Evolutionary conservation across 129 eudicot genomes (phyloP), one percentile per base, ranked within the genome.

Genomic region (Escallonia rubra): DNA sequence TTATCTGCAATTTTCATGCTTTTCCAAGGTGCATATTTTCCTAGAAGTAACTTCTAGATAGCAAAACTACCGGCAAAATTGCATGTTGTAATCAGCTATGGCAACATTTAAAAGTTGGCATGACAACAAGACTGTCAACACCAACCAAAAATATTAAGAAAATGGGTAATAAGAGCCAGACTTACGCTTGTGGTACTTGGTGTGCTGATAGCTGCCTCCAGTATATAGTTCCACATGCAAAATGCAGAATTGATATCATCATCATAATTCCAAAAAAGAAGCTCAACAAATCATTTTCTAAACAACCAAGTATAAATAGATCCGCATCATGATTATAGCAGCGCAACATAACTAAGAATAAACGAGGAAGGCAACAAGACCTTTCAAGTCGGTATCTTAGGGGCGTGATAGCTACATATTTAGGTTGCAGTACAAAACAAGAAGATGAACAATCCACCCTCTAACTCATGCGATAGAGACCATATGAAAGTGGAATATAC

Each of bases 101-200:
- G 64, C 8, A 50, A 7, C 11, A 15, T 63, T 7, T 64, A 46
- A 7, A 49, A 43, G 7, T 10, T 23, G 15, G 51, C 61, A 15
- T 15, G 38, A 41, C 54, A 68, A 34, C 3, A 59, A 48, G 44
- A n/a, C 59, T 55, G 8, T 56, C 42, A 65, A n/a, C 46, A 7
- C 41, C 61, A 61, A 45, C 40, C 6, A 12, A 41, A 9, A 12
- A 48, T 40, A 4, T 40, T 11, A 47, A 9, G 40, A 53, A 55
- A 63, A 43, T 42, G 15, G 14, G 34, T 15, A 47, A 72, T 45
- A 62, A 61, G 49, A 72, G 65, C 61, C 7, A 13, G 61, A 80
- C 96, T 94, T 86, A 94, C 97, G 99, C 78, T 94, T 94, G 73
- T 94, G 99, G 74, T 94, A 94, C 88, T 94, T 94, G 41, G 99